Percentiles rank a stretch among this genome's conserved stretches.
Conservation (phyloP, 805 yeast genomes). For the Candida argentea region DNA sequence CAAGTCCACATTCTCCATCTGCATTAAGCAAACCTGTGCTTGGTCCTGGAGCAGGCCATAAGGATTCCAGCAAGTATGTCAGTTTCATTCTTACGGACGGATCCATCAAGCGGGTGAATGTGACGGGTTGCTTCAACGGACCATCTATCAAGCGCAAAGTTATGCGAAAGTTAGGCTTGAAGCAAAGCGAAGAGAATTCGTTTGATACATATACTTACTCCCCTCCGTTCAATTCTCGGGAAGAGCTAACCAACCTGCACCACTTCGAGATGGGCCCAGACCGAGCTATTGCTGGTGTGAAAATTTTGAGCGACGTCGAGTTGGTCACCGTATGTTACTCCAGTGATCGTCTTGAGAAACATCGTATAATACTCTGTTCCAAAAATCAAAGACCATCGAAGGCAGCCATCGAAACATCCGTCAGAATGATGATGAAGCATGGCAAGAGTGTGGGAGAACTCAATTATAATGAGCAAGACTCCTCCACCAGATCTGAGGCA, state of each 20-base stretch:
- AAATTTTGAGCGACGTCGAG: constrained; percentile 63
- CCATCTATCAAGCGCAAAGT: constrained; percentile 65
- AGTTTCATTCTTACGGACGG: constrained; percentile 75
- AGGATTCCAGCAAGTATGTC: constrained; percentile 28
- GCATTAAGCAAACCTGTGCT: constrained; percentile 4
- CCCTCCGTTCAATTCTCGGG: constrained; percentile 1
- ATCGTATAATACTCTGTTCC: constrained; percentile 60
- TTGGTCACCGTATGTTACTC: constrained; percentile 77
- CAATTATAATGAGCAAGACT: background rate
- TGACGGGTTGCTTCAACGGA: constrained; percentile 73
- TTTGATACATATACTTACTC: constrained; percentile 57
- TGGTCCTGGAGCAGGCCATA: constrained; percentile 3
- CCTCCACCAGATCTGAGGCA: background rate
- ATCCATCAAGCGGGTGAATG: constrained; percentile 53
- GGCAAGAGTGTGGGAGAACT: constrained; percentile 13
- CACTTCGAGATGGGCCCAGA: too few relatives aligned
- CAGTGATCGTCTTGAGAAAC: constrained; percentile 57
- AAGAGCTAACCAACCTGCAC: constrained; percentile 12
- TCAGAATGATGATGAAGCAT: constrained; percentile 29
- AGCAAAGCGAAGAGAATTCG: constrained; percentile 27
- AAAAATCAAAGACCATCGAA: constrained; percentile 53
- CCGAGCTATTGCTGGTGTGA: constrained; percentile 15
- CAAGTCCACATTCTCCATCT: constrained; percentile 3
- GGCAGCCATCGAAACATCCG: constrained; percentile 48
- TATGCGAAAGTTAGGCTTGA: constrained; percentile 45